phyloP scores from a whole-genome alignment of 2,329 filamentous ascomycete genomes.

The Cercospora brassicicola region DNA sequence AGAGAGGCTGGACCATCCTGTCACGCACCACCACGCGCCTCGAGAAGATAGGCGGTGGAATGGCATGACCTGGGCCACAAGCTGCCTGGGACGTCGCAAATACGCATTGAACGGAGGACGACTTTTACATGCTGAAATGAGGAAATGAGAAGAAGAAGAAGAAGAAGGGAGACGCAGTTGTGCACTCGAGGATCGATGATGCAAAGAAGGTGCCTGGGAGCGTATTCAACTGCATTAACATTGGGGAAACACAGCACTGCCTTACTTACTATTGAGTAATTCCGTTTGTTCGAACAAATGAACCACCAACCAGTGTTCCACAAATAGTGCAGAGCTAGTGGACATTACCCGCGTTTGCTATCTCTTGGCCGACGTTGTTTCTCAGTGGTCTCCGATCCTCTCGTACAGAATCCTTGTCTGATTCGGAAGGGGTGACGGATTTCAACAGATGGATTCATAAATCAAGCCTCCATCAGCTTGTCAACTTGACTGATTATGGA shows the following conservation, averaged over 20 bases:
- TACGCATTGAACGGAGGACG: conserved; percentile 17
- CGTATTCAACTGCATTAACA: conserved; percentile 7
- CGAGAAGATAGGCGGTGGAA: background rate
- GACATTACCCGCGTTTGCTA: background rate
- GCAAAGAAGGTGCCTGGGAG: conserved; percentile 4
- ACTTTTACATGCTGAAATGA: conserved; percentile 20
- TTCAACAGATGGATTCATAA: background rate
- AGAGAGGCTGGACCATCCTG: conserved; percentile 12
- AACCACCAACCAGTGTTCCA: background rate
- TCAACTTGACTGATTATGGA: background rate
- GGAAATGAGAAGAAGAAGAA: background rate
- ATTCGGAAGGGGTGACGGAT: background rate
- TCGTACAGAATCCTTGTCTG: background rate
- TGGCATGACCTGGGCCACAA: conserved; percentile 3
- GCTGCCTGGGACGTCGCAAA: conserved; percentile 8
- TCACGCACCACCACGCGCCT: conserved; percentile 13
- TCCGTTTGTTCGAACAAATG: conserved; percentile 5
- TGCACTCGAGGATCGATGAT: background rate
- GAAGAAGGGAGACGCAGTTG: background rate
- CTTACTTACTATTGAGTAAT: conserved; percentile 7
- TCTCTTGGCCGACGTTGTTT: background rate
- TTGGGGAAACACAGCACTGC: conserved; percentile 11
- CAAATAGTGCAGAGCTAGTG: background rate
- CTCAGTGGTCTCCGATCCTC: background rate
- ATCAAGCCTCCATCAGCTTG: background rate